Evolutionary conservation across 495 filamentous ascomycete species (phyloP), one percentile per base, ranked within the genome.

Genomic region (Penicillium bialowiezense): DNA sequence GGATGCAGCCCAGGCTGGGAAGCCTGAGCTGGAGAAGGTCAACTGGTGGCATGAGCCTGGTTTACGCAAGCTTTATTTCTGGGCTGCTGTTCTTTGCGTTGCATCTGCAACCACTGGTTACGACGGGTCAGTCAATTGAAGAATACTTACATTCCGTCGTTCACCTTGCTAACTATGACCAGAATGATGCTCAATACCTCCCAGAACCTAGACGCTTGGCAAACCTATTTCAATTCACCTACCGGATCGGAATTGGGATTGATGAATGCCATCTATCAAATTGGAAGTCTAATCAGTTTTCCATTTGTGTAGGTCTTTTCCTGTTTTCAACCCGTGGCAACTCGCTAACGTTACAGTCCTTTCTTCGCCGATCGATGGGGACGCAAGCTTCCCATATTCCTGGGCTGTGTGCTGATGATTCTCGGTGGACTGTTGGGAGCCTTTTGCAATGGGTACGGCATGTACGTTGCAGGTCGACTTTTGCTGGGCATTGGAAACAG

Each of bases 101-200:
- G 81, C 80, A 4, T 85, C 82, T 36, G 80, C 80, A 29, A 86
- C 80, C 15, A 86, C 81, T 15, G 82, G 82, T 47, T 86, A 84
- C 61, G 82, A 86, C 65, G 79, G 72, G 71, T 71, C 62, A 34
- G 62, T 41, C 23, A 26, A 4, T 26, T 26, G 23, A 26, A 4
- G 3, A 3, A 26, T 8, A 5, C 2, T 0, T 7, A 17, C 9
- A 4, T 32, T n/a, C 2, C 5, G 1, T 23, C 17, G n/a, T 10
- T 3, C 8, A 6, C n/a, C 2, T 8, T n/a, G 15, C 45, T 48
- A 17, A 48, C n/a, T 1, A 13, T 7, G 3, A 18, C 18, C 7
- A 48, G 56, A 53, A 56, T 56, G 53, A 66, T 68, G 63, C 60
- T 68, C 21, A 66, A 68, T 39, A 59, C 55, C n/a, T 58, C 55